Evolutionary conservation across 2,329 filamentous ascomycete genomes (phyloP), one percentile per base, ranked within the genome.

Genomic region (Sarocladium brachiariae): DNA sequence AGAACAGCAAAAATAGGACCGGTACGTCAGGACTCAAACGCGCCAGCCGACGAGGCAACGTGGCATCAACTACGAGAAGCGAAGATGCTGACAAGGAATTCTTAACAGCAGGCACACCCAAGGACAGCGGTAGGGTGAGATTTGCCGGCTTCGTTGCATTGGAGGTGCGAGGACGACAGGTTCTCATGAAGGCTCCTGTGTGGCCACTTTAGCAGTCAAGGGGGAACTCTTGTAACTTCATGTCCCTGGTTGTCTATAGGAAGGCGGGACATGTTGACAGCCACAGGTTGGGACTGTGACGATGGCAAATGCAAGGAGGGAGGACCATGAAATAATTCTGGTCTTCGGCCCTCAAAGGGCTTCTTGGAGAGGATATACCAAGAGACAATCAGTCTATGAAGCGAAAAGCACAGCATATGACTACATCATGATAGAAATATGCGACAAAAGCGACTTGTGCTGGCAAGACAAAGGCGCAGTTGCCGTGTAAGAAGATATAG

Each of bases 61-160:
- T 61, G 59, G 62, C 59, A 58, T 66, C 56, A 53, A 64, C 51
- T 27, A 56, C 53, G 47, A 50, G 51, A 53, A 54, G 43, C 53
- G 55, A 47, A 53, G 60, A 61, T 68, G 68, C 69, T 72, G 67
- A 75, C 70, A 61, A 64, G 59, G 58, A 65, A 49, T 58, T 60
- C 50, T 55, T 63, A 56, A 50, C 61, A 70, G 65, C 64, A 55
- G 58, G 43, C 25, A 23, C 69, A 38, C 61, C 69, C 43, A 75
- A 74, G 61, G 76, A 79, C 49, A 58, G 65, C 30, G 71, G 62
- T 56, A 83, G 80, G 57, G 81, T 92, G 51, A 81, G 87, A 37
- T 86, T 91, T 64, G 83, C 87, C 2, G 85, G 83, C 4, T 92
- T 91, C 63, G 67, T 90, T 51, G 80, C 78, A 16, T 76, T 90